Evolutionary conservation across 2,329 filamentous ascomycete genomes (phyloP).

Genomic region (Aspergillus spinulosporus): DNA sequence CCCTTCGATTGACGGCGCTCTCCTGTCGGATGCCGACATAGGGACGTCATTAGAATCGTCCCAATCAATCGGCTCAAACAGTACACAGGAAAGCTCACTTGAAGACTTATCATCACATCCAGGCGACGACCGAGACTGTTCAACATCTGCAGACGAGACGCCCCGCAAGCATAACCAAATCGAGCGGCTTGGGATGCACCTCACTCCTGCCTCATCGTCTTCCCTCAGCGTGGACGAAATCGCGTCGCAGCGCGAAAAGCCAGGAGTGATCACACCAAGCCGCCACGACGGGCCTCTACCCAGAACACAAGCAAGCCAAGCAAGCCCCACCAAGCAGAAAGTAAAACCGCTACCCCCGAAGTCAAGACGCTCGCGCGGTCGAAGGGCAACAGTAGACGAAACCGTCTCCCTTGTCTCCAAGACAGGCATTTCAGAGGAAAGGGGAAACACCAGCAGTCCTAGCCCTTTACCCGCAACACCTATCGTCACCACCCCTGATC

Average conservation of each 20-base stretch:
- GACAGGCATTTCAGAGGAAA: conserved; percentile 29
- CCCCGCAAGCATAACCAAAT: conserved; percentile 27
- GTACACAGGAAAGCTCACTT: conserved; percentile 35
- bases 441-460: conserved; percentile 15
- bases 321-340: conserved; percentile 28
- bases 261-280: conserved; percentile 78
- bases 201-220: conserved; percentile 69
- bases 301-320: conserved; percentile 14
- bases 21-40: conserved; percentile 20
- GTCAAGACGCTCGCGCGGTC: conserved; percentile 44
- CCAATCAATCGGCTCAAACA: conserved; percentile 38
- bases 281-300: conserved; percentile 45
- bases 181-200: conserved; percentile 64
- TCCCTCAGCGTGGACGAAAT: conserved; percentile 75
- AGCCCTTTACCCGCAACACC: conserved; percentile 16
- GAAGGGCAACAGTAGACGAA: conserved; percentile 36
- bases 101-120: conserved; percentile 51
- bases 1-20: conserved; percentile 10
- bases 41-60: conserved; percentile 34
- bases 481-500: conserved; percentile 10
- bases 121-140: conserved; percentile 32
- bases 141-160: conserved; percentile 23
- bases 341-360: conserved; percentile 46
- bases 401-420: conserved; percentile 27
- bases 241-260: conserved; percentile 76